A percentile compares a stretch with the other conserved stretches of the same genome.
These are phyloP conservation scores for Paramecium primaurelia DNA, from an alignment of 73 alveolate species.

Conservation along the genomic window DNA sequence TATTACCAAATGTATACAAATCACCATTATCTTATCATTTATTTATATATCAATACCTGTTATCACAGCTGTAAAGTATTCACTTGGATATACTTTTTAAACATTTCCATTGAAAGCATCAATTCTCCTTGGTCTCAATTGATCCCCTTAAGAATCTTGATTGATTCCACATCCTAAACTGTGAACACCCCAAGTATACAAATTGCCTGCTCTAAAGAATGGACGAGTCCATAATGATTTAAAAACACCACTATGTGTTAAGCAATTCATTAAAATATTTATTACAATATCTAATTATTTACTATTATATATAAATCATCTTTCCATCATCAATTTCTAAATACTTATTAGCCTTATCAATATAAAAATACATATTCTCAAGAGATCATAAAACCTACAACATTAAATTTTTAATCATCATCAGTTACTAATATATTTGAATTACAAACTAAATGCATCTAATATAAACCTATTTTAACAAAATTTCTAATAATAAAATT, in stretches of 20 bases:
- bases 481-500: no score
- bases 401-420: no score
- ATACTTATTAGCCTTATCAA: background rate
- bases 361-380: no score
- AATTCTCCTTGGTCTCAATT: conserved; percentile 34
- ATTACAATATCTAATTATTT: background rate
- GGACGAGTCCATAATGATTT: background rate
- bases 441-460: no score
- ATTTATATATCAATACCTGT: background rate
- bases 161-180: conserved; percentile 48
- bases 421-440: no score
- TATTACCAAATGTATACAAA: conserved; percentile 31
- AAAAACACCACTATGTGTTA: background rate
- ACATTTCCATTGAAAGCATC: conserved; percentile 25
- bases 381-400: no score
- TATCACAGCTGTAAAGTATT: conserved; percentile 20
- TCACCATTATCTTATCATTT: conserved; percentile 22
- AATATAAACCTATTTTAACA: no score
- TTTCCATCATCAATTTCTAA: background rate
- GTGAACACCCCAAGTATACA: conserved; percentile 39
- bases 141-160: background rate
- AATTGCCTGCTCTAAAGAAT: background rate
- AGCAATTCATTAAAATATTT: background rate
- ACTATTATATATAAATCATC: background rate
- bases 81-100: background rate